These are phyloP conservation scores for Pseudogymnoascus sp. DNA, from an alignment of 2,329 filamentous ascomycete species.

Conservation along the genomic window DNA sequence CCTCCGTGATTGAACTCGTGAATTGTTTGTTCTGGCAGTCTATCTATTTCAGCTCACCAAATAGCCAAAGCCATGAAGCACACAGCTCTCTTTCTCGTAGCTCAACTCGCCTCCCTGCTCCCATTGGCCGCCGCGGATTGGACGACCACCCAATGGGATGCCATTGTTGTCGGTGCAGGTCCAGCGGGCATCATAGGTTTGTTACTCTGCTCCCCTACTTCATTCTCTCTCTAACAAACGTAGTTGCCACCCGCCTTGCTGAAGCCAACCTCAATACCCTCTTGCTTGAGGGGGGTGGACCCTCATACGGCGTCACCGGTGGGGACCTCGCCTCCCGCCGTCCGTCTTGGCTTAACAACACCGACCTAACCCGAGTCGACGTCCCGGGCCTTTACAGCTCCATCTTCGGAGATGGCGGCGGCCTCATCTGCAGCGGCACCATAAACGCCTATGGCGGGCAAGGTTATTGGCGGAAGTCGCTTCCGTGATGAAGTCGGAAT, in stretches of 20 bases:
- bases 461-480: constrained; percentile 92
- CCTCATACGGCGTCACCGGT: constrained; percentile 43
- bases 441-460: constrained; percentile 46
- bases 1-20: background rate
- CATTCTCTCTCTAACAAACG: background rate
- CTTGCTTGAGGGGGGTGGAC: constrained; percentile 44
- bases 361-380: constrained; percentile 43
- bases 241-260: constrained; percentile 42
- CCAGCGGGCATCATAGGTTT: constrained; percentile 43
- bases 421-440: constrained; percentile 36
- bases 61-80: constrained; percentile 1
- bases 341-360: constrained; percentile 42
- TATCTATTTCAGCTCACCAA: background rate
- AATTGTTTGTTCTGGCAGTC: background rate
- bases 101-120: constrained; percentile 2
- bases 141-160: constrained; percentile 26
- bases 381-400: constrained; percentile 44
- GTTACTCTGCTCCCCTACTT: background rate
- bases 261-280: constrained; percentile 45
- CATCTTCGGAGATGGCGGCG: constrained; percentile 38
- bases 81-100: background rate
- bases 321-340: constrained; percentile 33
- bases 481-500: constrained; percentile 95
- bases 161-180: constrained; percentile 43
- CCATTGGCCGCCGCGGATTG: constrained; percentile 17